Evolutionary conservation across 2,329 filamentous ascomycete species (phyloP).

Genomic region (Cadophora malorum): DNA sequence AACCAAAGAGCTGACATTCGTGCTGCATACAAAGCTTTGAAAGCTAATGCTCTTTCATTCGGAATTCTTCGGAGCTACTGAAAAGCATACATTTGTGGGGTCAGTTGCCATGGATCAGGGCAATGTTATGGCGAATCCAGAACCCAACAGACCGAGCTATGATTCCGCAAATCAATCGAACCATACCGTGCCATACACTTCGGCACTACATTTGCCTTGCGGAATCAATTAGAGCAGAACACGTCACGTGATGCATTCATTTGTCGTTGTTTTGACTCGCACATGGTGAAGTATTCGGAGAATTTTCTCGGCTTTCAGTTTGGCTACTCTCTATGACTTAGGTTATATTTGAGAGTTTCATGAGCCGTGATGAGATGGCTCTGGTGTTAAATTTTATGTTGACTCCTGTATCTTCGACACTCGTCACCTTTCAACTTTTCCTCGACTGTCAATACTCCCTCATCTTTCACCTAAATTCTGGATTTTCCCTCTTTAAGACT

Average conservation of each 20-base stretch:
- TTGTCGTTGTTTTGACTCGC: background rate
- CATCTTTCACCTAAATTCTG: background rate
- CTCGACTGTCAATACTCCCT: background rate
- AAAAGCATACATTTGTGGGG: too few species aligned
- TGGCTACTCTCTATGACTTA: background rate
- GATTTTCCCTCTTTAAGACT: background rate
- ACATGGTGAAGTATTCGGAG: background rate
- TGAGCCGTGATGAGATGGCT: background rate
- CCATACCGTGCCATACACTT: too few species aligned
- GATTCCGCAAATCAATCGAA: too few species aligned
- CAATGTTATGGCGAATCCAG: too few species aligned
- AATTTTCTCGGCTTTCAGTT: background rate
- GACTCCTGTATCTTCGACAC: background rate
- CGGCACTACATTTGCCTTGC: background rate
- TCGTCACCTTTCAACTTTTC: background rate
- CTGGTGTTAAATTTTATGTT: background rate
- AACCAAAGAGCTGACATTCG: too few species aligned
- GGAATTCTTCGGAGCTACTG: too few species aligned
- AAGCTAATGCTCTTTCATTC: too few species aligned
- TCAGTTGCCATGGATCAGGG: too few species aligned
- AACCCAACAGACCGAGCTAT: too few species aligned
- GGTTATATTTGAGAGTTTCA: background rate
- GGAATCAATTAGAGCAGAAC: background rate
- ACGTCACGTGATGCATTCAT: background rate
- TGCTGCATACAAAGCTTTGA: too few species aligned